Evolutionary conservation across 1,139 yeast genomes (phyloP).

Genomic region (Candida tetrigidarum): DNA sequence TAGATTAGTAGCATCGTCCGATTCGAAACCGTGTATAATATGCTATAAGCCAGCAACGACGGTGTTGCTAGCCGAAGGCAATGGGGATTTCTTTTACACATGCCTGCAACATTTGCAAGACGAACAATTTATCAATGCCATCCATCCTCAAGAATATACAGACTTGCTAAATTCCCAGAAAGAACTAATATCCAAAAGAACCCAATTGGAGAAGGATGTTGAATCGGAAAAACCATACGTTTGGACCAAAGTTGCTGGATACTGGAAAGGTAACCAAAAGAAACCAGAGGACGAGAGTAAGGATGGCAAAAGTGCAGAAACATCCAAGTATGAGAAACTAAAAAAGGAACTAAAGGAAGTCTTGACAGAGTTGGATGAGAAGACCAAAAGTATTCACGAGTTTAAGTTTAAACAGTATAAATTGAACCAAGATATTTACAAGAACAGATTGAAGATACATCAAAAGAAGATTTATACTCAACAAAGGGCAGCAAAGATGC

Average conservation of each 20-base stretch:
- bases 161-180: slow-evolving; percentile 43
- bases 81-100: slow-evolving; percentile 68
- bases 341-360: slow-evolving; percentile 28
- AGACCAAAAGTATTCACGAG: slow-evolving; percentile 24
- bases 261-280: slow-evolving; percentile 19
- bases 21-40: slow-evolving; percentile 61
- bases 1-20: slow-evolving; percentile 60
- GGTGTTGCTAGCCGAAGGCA: slow-evolving; percentile 58
- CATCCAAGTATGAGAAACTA: slow-evolving; percentile 19
- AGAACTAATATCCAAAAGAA: slow-evolving; percentile 45
- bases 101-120: slow-evolving; percentile 71
- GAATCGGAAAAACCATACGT: slow-evolving; percentile 37
- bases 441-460: slow-evolving; percentile 45
- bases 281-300: slow-evolving; percentile 16
- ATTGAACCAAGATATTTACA: slow-evolving; percentile 57
- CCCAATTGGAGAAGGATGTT: slow-evolving; percentile 29
- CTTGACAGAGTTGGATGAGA: slow-evolving; percentile 25
- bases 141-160: slow-evolving; percentile 50
- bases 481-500: slow-evolving; percentile 44
- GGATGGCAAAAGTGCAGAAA: not conserved
- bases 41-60: slow-evolving; percentile 69
- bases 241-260: slow-evolving; percentile 32
- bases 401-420: slow-evolving; percentile 50
- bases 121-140: slow-evolving; percentile 60
- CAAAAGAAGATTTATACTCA: slow-evolving; percentile 31